Evolutionary conservation across 306 rosid genomes (phyloP), one percentile per base, ranked within the genome.

Genomic region (Sophora flavescens): DNA sequence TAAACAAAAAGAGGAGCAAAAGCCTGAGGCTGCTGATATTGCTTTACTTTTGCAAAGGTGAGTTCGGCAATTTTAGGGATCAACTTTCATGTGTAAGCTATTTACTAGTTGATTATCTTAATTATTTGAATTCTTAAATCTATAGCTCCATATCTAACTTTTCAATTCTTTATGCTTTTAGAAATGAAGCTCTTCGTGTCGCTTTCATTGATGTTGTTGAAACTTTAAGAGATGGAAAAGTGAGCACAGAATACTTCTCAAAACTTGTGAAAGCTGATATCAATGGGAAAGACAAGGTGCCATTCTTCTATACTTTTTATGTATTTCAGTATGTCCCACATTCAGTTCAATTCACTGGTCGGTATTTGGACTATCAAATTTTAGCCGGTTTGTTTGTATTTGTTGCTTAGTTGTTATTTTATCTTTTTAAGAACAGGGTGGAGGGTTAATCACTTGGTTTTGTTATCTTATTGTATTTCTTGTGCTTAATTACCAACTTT

Each of bases 161-260:
- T 72, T 63, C 8, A n/a, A 42, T 39, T 76, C 6, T 45, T 61
- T 69, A 28, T 73, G 60, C 57, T 75, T 62, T 58, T 60, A 94
- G 98, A 81, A 89, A 94, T 85, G 98, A 94, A 88, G 97, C 97
- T 78, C 93, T 95, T 61, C 97, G 98, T 39, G 93, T 95, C 1
- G 98, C 98, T 54, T 95, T 85, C 83, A 95, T 95, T 53, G 97
- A 95, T 81, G 89, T 47, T 51, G 89, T 92, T 78, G 98, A 95
- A 83, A 92, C 89, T 70, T 78, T 81, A 22, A 90, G 78, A 72
- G 97, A 90, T 72, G 98, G 96, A 62, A 81, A 76, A 83, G 88
- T 86, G 54, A 81, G 80, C 63, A 88, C 70, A 10, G 98, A 94
- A 65, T 94, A 82, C 86, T 89, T 84, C 84, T 94, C 98, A 39